phyloP scores from a whole-genome alignment of 2,329 filamentous ascomycete genomes.

The Arachnomyces sp. region DNA sequence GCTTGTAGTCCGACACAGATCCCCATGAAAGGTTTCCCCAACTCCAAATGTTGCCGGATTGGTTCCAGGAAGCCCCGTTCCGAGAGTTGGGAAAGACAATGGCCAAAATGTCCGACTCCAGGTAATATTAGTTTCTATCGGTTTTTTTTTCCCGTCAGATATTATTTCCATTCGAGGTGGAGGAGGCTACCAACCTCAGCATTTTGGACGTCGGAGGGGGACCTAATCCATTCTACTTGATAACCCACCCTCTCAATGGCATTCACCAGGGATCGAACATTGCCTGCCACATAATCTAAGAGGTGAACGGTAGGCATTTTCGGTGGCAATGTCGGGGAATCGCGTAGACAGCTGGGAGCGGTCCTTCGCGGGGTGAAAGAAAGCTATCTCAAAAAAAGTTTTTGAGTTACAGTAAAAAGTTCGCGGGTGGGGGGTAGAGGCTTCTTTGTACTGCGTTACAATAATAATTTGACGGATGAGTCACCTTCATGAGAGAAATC shows the following conservation, averaged over 20 bases:
- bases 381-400: too few species aligned
- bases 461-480: too few species aligned
- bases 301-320: slow-evolving; percentile 42
- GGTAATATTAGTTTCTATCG: slow-evolving; percentile 82
- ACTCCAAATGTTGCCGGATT: slow-evolving; percentile 70
- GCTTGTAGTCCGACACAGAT: slow-evolving; percentile 94
- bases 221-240: slow-evolving; percentile 81
- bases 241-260: slow-evolving; percentile 95
- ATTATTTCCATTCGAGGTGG: too few species aligned
- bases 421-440: too few species aligned
- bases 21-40: slow-evolving; percentile 95
- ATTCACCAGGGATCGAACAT: slow-evolving; percentile 91
- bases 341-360: background rate
- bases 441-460: too few species aligned
- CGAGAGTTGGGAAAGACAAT: slow-evolving; percentile 80
- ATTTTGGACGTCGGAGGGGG: slow-evolving; percentile 71
- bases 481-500: too few species aligned
- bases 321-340: background rate
- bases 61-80: slow-evolving; percentile 76
- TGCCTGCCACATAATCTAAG: slow-evolving; percentile 87
- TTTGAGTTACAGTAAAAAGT: too few species aligned
- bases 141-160: slow-evolving; percentile 10
- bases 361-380: background rate
- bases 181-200: slow-evolving; percentile 59
- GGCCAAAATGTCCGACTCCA: slow-evolving; percentile 94